A percentile compares a stretch with the other conserved stretches of the same genome.
Conservation (phyloP, 2,329 filamentous ascomycete species). For the Sporothrix brunneoviolacea region DNA sequence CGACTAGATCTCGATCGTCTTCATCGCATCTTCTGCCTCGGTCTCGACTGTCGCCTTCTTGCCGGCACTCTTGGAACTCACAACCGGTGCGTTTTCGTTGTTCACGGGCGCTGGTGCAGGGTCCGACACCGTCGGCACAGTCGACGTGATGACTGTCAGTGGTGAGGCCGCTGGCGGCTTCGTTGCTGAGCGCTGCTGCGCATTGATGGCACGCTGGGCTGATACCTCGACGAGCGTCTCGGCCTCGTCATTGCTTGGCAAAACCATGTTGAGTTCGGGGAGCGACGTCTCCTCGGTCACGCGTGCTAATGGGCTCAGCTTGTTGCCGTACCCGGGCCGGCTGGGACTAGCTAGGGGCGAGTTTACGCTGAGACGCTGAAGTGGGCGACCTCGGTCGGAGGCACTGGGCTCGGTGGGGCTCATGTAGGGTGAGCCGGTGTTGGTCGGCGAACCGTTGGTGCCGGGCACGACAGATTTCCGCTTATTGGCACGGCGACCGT, state of each 20-base stretch:
- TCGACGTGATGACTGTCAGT: too few species aligned
- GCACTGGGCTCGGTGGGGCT: slow-evolving; percentile 55
- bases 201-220: slow-evolving; percentile 41
- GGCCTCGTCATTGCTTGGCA: slow-evolving; percentile 35
- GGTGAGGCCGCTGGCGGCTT: too few species aligned
- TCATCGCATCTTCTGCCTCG: slow-evolving; percentile 45
- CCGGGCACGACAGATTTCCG: slow-evolving; percentile 45
- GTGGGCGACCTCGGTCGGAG: slow-evolving; percentile 60
- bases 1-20: slow-evolving; percentile 53
- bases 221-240: slow-evolving; percentile 51
- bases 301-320: slow-evolving; percentile 65
- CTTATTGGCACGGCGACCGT: slow-evolving; percentile 59
- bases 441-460: slow-evolving; percentile 37
- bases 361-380: slow-evolving; percentile 61
- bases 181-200: too few species aligned
- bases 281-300: slow-evolving; percentile 61
- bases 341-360: slow-evolving; percentile 60
- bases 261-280: slow-evolving; percentile 26
- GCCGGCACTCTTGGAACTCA: background rate
- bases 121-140: too few species aligned
- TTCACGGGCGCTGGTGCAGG: background rate
- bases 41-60: background rate
- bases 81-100: slow-evolving; percentile 5
- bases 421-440: slow-evolving; percentile 55
- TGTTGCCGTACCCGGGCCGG: slow-evolving; percentile 56